Evolutionary conservation across 805 yeast species (phyloP), one percentile per base, ranked within the genome.

Genomic region (Lachancea dasiensis): DNA sequence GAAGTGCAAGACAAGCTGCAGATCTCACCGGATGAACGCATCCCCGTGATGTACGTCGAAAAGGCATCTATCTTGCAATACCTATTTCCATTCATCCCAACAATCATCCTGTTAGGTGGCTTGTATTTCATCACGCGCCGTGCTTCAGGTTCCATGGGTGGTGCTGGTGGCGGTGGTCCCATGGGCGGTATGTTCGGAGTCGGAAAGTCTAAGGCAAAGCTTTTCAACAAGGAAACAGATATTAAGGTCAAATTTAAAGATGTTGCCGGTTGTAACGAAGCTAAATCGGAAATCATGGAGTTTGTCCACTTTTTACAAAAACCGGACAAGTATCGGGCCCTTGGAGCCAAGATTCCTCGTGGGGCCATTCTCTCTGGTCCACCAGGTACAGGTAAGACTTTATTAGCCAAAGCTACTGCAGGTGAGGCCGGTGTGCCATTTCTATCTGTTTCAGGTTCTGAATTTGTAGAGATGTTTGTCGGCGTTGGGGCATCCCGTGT

Each of bases 381-480:
- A 13, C 99, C 99, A 36, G 99, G 99, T 68, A 92, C 98, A 7
- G 99, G 99, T 77, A 92, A 92, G 61, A 92, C 99, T 1, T 69
- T 92, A 38, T 67, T 92, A 35, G 99, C 99, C 9, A 90, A 86
- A 58, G 99, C 99, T 4, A 92, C 97, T 34, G 98, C 98, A 2
- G 98, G 98, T 49, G 99, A 92, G 63, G 98, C 99, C 0, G 95
- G 92, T 40, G 98, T 92, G 27, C 97, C 99, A 29, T 92, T 92
- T 60, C 79, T 79, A 52, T 84, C 95, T 11, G 97, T 92, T 14
- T 85, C 95, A 1, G 98, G 98, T 47, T 89, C 97, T 5, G 98
- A 90, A 62, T 90, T 90, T 51, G 95, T 92, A 10, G 97, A 90
- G 61, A 92, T 90, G 97, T 92, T 87, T 69, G 97, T 89, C 21